Base-by-base conservation (phyloP, 2,329 filamentous ascomycete species). In the Colletotrichum echinochloae region DNA sequence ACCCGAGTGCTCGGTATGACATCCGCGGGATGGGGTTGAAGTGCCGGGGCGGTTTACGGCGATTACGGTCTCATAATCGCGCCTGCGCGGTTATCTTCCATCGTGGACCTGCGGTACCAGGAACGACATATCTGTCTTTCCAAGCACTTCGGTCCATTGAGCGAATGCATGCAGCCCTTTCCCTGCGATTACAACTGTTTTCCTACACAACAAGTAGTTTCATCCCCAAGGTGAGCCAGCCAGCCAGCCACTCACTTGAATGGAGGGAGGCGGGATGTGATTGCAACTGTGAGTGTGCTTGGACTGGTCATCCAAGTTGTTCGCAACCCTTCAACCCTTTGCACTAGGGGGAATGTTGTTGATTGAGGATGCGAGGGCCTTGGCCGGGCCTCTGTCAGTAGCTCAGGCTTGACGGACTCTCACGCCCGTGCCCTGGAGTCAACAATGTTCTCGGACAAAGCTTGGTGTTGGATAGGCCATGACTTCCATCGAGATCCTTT, bases 1-100 rank as follows among this genome's bases (percentile, higher is more conserved):
- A 62, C 35, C 60, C 60, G 60, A 62, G n/a, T 41, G 35, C 49
- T 62, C 60, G 60, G 60, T 62, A 23, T 44, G 48, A 12, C 48
- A 62, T 41, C 60, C 60, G 60, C 35, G 18, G 26, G 48, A 54
- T 23, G 5, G 23, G 48, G 20, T 30, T 51, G 59, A 61, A n/a
- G n/a, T 37, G 33, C 49, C 33, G 46, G 59, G 23, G 16, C 39
- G n/a, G 28, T 14, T 61, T 51, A 26, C n/a, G 23, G 18, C n/a
- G 23, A 11, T 23, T 33, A 44, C 59, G 46, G 59, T 26, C 33
- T 28, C n/a, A 8, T 39, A 51, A n/a, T 46, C 59, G 59, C 59
- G 33, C 59, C 16, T n/a, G n/a, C 33, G 33, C 51, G 51, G 20
- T 37, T 16, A 33, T 26, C 14, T 23, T 39, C 18, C 8, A 26